Evolutionary conservation across 2,329 filamentous ascomycete species (phyloP), one percentile per base, ranked within the genome.

Genomic region (Sclerotinia subarctica): DNA sequence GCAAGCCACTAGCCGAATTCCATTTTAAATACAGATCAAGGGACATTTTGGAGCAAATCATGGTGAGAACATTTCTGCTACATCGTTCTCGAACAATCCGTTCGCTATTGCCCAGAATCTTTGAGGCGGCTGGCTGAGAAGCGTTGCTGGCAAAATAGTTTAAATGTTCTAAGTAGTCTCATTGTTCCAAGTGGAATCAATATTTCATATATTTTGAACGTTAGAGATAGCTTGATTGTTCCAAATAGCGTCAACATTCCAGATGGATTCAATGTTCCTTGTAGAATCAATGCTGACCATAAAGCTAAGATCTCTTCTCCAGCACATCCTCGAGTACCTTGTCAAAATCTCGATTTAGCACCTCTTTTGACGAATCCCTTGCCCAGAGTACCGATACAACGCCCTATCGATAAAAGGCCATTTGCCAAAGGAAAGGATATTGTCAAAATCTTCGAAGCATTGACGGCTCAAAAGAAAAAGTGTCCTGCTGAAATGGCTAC

Each of bases 1-100:
- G 32, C 5, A 67, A 56, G 21, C 64, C 64, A 21, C 24, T 69
- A 21, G 68, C 57, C 3, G 68, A 62, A 17, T 69, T 57, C n/a
- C 56, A 51, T n/a, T 69, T 69, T 29, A 69, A 69, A 58, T 67
- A 67, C 35, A 67, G 68, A 35, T 69, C 47, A 46, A 59, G 42
- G 44, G 57, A 67, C 11, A 38, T 67, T 46, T 46, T 67, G 35
- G 47, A 67, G 47, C 35, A 54, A 26, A 67, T 67, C 15, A 67
- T 63, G 47, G 65, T 67, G 29, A 11, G 57, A 21, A 21, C 19
- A 15, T 47, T 42, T 13, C 32, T 29, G n/a, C 11, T 51, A n/a
- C 8, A 17, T 5, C 15, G 3, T 35, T 26, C 21, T 35, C 10
- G 15, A 10, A 24, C 1, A 24, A 24, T 49, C 15, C 8, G 7